These are phyloP conservation scores for Ogataea nitratoaversa DNA, from an alignment of 805 yeast genomes.

Conservation along the genomic window DNA sequence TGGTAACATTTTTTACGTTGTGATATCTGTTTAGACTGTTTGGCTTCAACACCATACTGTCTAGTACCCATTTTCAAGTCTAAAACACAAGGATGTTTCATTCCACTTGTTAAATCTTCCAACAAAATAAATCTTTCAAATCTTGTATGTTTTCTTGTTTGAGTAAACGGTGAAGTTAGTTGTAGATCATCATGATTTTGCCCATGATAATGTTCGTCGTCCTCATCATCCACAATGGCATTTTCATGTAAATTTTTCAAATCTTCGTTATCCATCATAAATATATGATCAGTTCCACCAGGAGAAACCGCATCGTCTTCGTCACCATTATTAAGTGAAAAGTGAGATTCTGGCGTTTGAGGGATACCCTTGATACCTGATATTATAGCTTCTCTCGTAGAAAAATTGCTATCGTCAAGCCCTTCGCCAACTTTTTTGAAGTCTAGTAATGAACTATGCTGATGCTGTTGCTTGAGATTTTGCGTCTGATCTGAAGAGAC, in stretches of 20 bases:
- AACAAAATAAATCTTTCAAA: conserved; percentile 79
- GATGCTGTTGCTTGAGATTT: conserved; percentile 7
- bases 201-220: conserved; percentile 2
- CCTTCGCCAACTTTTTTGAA: conserved; percentile 15
- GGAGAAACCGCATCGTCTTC: background rate
- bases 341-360: conserved; percentile 11
- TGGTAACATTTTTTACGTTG: conserved; percentile 76
- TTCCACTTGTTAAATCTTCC: conserved; percentile 85
- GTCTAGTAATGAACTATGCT: conserved; percentile 21
- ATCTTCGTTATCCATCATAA: conserved; percentile 8
- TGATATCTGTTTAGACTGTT: conserved; percentile 61
- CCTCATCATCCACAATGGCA: conserved; percentile 16
- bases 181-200: conserved; percentile 1
- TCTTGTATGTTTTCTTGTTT: conserved; percentile 37
- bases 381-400: conserved; percentile 26
- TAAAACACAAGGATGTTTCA: conserved; percentile 82
- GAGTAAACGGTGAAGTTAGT: conserved; percentile 2
- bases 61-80: conserved; percentile 98
- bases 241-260: conserved; percentile 7
- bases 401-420: conserved; percentile 15
- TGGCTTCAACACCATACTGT: conserved; percentile 95
- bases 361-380: conserved; percentile 38
- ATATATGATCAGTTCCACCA: conserved; percentile 3
- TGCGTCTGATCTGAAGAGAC: background rate
- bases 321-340: conserved; percentile 15